A percentile compares a stretch with the other conserved stretches of the same genome.
Evolutionary conservation across 2,329 filamentous ascomycete genomes (phyloP).

Genomic region (Paradendryphiella salina): DNA sequence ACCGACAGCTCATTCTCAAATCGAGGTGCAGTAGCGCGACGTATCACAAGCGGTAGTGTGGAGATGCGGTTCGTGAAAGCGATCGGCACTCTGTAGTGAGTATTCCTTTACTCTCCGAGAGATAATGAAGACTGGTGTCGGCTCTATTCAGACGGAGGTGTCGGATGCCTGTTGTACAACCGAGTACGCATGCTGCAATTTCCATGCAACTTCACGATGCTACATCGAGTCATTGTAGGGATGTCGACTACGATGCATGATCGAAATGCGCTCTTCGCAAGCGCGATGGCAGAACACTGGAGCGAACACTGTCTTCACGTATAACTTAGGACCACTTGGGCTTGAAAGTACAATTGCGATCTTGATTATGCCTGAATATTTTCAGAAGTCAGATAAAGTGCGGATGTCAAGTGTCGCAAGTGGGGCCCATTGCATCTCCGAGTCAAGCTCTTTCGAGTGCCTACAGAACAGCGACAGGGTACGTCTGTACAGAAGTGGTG

Average conservation of each 20-base stretch:
- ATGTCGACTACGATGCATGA: neutral
- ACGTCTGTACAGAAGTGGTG: neutral
- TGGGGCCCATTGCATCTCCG: neutral
- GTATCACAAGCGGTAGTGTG: constrained; percentile 21
- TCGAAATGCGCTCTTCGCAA: neutral
- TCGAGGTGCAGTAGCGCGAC: constrained; percentile 28
- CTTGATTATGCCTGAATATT: neutral
- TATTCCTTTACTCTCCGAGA: neutral
- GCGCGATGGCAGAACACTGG: too few relatives aligned
- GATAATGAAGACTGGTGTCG: constrained; percentile 7
- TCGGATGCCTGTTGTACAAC: neutral
- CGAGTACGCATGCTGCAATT: neutral
- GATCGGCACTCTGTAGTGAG: constrained; percentile 10
- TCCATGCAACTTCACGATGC: constrained; percentile 1
- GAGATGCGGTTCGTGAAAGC: constrained; percentile 14
- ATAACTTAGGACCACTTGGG: neutral
- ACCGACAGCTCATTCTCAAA: constrained; percentile 4
- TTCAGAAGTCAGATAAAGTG: neutral
- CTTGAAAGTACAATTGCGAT: neutral
- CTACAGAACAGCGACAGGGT: neutral
- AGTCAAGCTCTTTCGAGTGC: neutral
- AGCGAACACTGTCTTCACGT: neutral
- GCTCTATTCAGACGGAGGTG: neutral
- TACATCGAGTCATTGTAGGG: constrained; percentile 1
- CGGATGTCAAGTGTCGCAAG: neutral